phyloP scores from a whole-genome alignment of 495 filamentous ascomycete species.

The Neurospora hispaniola region DNA sequence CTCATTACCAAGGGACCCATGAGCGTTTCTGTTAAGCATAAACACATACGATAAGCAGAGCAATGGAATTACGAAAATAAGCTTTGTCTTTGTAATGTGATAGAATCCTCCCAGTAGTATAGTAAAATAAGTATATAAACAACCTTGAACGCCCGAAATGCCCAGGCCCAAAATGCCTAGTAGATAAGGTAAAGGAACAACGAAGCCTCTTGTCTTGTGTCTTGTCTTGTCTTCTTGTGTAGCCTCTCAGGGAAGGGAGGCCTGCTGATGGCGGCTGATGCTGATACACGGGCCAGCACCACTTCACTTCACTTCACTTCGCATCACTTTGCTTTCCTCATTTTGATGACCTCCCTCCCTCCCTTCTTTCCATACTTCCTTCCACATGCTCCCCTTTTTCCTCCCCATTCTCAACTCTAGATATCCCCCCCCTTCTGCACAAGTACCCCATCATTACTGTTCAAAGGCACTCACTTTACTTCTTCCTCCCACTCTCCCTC shows the following conservation, averaged over 20 bases:
- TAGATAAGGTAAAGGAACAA: neutral
- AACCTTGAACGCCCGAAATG: neutral
- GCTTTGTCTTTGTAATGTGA: neutral
- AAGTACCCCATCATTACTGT: no score
- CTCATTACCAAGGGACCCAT: no score
- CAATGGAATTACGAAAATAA: neutral
- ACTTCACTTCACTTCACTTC: no score
- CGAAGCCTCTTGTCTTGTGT: neutral
- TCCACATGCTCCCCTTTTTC: neutral
- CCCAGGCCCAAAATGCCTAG: neutral
- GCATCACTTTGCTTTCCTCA: neutral
- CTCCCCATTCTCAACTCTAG: no score
- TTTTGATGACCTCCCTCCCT: neutral
- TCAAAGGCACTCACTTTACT: neutral
- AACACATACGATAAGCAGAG: neutral
- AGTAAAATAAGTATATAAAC: neutral
- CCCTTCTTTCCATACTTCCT: neutral
- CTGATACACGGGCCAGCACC: neutral
- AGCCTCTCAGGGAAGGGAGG: neutral
- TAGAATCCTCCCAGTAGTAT: neutral
- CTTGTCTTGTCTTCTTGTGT: neutral
- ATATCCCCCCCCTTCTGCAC: no score
- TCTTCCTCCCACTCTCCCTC: constrained; percentile 30
- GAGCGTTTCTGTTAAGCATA: neutral
- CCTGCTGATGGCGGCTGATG: neutral